These are phyloP conservation scores for Fusarium floridanum DNA, from an alignment of 2,329 filamentous ascomycete genomes.

Conservation along the genomic window DNA sequence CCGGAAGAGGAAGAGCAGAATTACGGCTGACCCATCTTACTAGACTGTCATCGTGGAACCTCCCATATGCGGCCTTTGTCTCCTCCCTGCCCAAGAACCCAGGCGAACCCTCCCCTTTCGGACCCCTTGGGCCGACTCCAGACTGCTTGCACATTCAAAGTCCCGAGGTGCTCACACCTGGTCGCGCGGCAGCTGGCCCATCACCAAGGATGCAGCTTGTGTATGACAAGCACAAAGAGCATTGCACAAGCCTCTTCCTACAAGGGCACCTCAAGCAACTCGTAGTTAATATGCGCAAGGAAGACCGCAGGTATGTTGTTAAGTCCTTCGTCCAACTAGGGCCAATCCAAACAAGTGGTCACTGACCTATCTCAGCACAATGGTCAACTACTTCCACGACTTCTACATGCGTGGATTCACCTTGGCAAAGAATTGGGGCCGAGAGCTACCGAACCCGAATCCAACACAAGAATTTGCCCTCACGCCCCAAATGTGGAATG, in stretches of 20 bases:
- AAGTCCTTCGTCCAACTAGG: too few relatives aligned
- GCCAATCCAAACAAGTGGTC: neutral
- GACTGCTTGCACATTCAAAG: slow-evolving; percentile 17
- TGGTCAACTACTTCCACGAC: slow-evolving; percentile 32
- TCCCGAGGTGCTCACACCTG: neutral
- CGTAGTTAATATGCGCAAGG: neutral
- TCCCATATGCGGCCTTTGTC: slow-evolving; percentile 25
- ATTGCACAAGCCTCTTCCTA: slow-evolving; percentile 14
- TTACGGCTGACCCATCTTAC: neutral
- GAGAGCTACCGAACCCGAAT: neutral
- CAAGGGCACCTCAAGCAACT: slow-evolving; percentile 19
- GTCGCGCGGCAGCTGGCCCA: neutral
- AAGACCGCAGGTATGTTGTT: slow-evolving; percentile 17
- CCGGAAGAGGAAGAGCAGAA: neutral
- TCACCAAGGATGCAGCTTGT: slow-evolving; percentile 31
- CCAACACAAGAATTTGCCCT: neutral
- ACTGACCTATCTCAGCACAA: neutral
- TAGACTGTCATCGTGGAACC: slow-evolving; percentile 20
- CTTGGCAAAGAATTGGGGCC: slow-evolving; percentile 9
- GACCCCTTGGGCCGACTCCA: slow-evolving; percentile 1
- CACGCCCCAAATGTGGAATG: neutral
- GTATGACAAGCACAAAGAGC: neutral
- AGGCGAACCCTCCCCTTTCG: slow-evolving; percentile 14
- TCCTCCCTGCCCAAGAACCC: neutral
- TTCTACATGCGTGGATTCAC: slow-evolving; percentile 19